Percentiles rank a stretch among this genome's conserved stretches.
These are phyloP conservation scores for Naegleria lovaniensis DNA, from an alignment of 208 protist genomes.

Conservation along the genomic window DNA sequence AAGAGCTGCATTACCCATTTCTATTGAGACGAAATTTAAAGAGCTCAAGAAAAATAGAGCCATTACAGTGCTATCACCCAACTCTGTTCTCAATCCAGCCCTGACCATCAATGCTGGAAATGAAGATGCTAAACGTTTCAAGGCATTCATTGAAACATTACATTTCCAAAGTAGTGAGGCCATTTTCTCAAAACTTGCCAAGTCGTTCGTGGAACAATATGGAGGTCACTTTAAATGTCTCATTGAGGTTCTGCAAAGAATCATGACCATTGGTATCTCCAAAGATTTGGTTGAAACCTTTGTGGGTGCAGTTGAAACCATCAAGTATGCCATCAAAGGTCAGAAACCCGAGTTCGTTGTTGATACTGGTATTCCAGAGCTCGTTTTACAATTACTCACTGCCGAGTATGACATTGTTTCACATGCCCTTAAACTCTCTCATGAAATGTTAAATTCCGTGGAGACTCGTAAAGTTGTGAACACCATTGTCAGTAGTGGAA, in stretches of 20 bases:
- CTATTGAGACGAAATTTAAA: background rate
- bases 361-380: background rate
- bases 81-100: background rate
- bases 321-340: background rate
- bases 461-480: background rate
- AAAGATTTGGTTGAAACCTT: background rate
- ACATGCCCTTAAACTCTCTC: background rate
- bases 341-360: background rate
- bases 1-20: background rate
- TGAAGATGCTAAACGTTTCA: background rate
- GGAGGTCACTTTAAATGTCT: background rate
- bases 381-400: background rate
- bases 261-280: background rate
- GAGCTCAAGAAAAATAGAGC: background rate
- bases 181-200: background rate
- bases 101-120: background rate
- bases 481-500: background rate
- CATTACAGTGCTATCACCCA: background rate
- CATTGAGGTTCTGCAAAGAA: background rate
- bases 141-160: background rate
- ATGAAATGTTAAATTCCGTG: background rate
- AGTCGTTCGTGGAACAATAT: background rate
- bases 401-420: background rate
- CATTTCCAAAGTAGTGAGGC: background rate
- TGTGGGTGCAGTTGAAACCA: background rate